Conservation (phyloP, 768 basidiomycete species). For the Flagelloscypha sp. region DNA sequence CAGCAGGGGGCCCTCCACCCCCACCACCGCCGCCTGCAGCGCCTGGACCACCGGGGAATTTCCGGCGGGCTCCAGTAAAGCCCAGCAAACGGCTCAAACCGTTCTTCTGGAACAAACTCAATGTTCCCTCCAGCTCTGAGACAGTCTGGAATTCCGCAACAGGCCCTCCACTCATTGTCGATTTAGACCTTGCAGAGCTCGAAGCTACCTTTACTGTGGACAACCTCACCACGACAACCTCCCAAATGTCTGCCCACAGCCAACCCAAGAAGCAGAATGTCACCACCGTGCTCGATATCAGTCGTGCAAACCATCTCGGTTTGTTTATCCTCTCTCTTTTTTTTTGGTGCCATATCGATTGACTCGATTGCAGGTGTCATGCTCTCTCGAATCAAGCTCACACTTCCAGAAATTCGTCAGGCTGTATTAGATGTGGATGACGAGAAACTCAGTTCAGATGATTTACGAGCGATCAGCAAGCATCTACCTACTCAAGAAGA, state of each 20-base stretch:
- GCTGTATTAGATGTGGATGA: conserved; percentile 73
- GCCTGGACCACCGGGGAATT: too few relatives aligned
- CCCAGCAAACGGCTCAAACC: conserved; percentile 65
- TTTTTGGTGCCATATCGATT: conserved; percentile 3
- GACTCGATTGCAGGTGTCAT: conserved; percentile 56
- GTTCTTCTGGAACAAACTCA: conserved; percentile 87
- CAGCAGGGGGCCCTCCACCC: conserved; percentile 16
- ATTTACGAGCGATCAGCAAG: conserved; percentile 64
- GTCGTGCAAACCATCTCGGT: conserved; percentile 81
- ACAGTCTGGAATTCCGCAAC: conserved; percentile 68
- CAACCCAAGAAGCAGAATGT: conserved; percentile 49
- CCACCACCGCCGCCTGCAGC: conserved; percentile 22
- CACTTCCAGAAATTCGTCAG: conserved; percentile 54
- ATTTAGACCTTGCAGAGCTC: conserved; percentile 61
- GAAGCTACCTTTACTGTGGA: conserved; percentile 67
- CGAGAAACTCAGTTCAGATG: conserved; percentile 55
- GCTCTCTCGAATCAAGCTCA: conserved; percentile 67
- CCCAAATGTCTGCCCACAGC: conserved; percentile 28
- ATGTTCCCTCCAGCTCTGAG: conserved; percentile 26
- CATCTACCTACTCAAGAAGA: conserved; percentile 81
- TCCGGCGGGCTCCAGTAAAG: conserved; percentile 24
- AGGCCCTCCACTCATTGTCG: conserved; percentile 21
- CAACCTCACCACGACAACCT: conserved; percentile 30
- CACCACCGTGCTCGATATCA: conserved; percentile 70
- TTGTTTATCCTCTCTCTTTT: conserved; percentile 12